phyloP scores from a whole-genome alignment of 1,284 basidiomycete species.

The Schizophyllum amplum region DNA sequence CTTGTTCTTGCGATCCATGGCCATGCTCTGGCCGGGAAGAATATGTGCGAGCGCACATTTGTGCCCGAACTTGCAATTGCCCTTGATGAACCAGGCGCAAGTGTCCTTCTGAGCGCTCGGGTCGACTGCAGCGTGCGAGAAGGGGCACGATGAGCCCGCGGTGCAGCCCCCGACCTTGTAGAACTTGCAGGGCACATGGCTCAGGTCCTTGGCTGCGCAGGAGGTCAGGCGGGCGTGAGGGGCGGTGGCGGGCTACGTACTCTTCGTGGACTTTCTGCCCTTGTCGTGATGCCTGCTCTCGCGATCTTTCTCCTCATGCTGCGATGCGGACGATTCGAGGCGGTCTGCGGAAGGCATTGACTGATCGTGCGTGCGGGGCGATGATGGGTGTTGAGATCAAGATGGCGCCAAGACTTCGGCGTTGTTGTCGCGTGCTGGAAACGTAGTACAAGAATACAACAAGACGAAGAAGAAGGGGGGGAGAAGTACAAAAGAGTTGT shows the following conservation, averaged over 20 bases:
- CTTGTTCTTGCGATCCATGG: conserved; percentile 98
- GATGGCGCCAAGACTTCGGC: background rate
- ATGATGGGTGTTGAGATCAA: background rate
- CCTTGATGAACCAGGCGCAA: conserved; percentile 92
- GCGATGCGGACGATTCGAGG: background rate
- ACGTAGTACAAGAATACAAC: background rate
- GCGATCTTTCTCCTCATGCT: background rate
- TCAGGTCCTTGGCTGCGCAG: conserved; percentile 71
- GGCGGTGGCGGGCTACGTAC: background rate
- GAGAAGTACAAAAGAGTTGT: background rate
- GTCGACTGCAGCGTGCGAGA: conserved; percentile 70
- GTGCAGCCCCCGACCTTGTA: conserved; percentile 92
- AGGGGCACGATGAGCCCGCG: conserved; percentile 91
- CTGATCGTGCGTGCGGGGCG: background rate
- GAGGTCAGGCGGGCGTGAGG: background rate
- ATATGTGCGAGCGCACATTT: conserved; percentile 95
- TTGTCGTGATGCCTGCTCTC: background rate
- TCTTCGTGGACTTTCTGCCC: background rate
- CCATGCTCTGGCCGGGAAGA: conserved; percentile 87
- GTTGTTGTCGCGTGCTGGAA: background rate
- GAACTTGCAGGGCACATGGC: conserved; percentile 98
- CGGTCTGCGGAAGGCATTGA: background rate
- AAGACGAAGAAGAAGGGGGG: too few relatives aligned
- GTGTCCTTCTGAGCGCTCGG: conserved; percentile 83
- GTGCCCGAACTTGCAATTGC: conserved; percentile 97